Evolutionary conservation across 2,329 filamentous ascomycete genomes (phyloP).

Genomic region (Fusarium anthophilum): DNA sequence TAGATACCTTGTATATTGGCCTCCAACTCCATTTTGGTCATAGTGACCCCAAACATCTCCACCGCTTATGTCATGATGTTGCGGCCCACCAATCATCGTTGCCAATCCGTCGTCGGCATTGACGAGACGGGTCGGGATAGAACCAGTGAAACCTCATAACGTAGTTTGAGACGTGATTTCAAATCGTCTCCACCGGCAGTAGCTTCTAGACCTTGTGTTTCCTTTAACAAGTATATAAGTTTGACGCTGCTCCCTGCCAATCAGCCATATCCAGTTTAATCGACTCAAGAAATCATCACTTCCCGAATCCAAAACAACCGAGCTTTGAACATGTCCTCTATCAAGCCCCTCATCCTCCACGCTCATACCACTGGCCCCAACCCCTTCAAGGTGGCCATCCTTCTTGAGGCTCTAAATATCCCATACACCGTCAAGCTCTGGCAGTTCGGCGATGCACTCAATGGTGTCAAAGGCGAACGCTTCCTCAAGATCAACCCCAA

Average conservation of each 20-base stretch:
- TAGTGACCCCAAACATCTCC: neutral
- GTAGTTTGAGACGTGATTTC: neutral
- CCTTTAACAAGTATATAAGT: neutral
- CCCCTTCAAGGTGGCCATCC: conserved; percentile 40
- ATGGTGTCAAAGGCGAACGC: conserved; percentile 40
- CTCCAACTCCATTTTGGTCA: neutral
- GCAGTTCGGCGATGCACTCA: conserved; percentile 3
- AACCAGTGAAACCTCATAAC: neutral
- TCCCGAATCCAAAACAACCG: neutral
- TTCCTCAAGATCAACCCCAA: conserved; percentile 46
- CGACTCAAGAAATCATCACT: too few species aligned
- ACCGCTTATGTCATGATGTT: neutral
- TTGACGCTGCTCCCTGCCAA: neutral
- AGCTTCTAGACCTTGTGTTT: neutral
- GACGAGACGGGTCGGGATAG: neutral
- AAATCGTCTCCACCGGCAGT: neutral
- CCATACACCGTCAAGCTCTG: conserved; percentile 41
- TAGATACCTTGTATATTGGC: neutral
- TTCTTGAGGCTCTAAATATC: conserved; percentile 45
- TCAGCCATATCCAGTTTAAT: too few species aligned
- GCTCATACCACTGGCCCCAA: conserved; percentile 29
- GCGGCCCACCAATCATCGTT: neutral
- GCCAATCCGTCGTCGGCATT: neutral
- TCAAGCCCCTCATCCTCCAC: conserved; percentile 11
- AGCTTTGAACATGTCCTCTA: neutral